A percentile compares a stretch with the other conserved stretches of the same genome.
Conservation (phyloP, 148 eudicot genomes). For the Euryodendron excelsum region DNA sequence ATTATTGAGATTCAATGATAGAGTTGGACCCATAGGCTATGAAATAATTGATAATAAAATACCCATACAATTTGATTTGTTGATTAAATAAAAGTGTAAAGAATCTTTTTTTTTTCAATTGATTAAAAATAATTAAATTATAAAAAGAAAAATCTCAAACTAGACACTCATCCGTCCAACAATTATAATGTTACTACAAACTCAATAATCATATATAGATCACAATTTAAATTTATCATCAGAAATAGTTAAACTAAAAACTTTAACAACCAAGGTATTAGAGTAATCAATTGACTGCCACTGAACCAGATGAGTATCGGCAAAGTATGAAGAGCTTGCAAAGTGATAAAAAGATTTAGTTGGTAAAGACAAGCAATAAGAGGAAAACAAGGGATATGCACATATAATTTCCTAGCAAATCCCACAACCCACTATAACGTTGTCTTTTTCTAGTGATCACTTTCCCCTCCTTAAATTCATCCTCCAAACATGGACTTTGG, state of each 20-base stretch:
- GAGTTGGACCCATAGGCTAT: slow-evolving; percentile 5
- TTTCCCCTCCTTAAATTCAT: slow-evolving; percentile 13
- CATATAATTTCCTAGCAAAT: slow-evolving; percentile 12
- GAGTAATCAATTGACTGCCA: too few relatives aligned
- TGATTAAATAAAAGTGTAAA: background rate
- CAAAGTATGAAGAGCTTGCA: background rate
- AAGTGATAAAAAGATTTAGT: slow-evolving; percentile 2
- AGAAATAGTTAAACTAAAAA: too few relatives aligned
- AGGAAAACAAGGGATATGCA: slow-evolving; percentile 16
- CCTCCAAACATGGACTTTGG: slow-evolving; percentile 18
- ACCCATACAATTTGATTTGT: background rate
- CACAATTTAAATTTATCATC: too few relatives aligned
- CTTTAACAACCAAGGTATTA: too few relatives aligned
- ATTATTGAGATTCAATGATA: slow-evolving; percentile 3
- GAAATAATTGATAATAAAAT: background rate
- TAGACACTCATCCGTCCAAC: too few relatives aligned
- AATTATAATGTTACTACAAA: too few relatives aligned
- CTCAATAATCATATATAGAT: too few relatives aligned
- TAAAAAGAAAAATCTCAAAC: too few relatives aligned
- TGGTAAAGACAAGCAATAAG: slow-evolving; percentile 1
- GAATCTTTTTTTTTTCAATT: too few relatives aligned
- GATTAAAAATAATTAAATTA: too few relatives aligned
- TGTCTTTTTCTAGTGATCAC: background rate
- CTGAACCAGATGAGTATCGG: too few relatives aligned
- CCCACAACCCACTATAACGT: background rate